Percentiles rank a stretch among this genome's conserved stretches.
These are phyloP conservation scores for Geotrichum armillariae DNA, from an alignment of 1,139 yeast genomes.

Conservation along the genomic window DNA sequence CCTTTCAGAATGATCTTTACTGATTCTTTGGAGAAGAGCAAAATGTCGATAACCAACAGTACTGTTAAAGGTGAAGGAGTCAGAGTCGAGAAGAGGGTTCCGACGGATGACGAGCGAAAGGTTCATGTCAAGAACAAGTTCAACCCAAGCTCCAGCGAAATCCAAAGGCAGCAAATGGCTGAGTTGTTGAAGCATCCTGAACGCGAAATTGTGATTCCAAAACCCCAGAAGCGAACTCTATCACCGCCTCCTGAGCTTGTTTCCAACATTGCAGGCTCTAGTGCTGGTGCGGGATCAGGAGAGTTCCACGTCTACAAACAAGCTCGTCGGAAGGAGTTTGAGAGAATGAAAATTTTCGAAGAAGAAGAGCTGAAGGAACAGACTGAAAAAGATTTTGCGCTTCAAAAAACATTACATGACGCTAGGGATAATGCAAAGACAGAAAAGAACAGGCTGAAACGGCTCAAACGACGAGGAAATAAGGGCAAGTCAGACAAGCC, in stretches of 20 bases:
- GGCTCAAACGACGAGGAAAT: slow-evolving; percentile 31
- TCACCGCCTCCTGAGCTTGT: slow-evolving; percentile 31
- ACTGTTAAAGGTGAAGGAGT: no score
- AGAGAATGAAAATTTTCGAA: slow-evolving; percentile 32
- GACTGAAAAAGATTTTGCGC: slow-evolving; percentile 32
- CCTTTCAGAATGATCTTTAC: no score
- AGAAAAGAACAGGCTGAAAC: slow-evolving; percentile 33
- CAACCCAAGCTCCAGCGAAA: slow-evolving; percentile 25
- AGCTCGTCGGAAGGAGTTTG: slow-evolving; percentile 37
- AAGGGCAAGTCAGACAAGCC: slow-evolving; percentile 5
- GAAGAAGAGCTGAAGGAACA: slow-evolving; percentile 30
- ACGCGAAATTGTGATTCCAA: slow-evolving; percentile 23
- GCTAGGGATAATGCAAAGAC: slow-evolving; percentile 34
- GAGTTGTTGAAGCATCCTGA: slow-evolving; percentile 29
- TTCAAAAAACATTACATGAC: slow-evolving; percentile 24
- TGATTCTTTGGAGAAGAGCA: no score
- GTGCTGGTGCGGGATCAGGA: slow-evolving; percentile 44
- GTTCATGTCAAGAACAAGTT: slow-evolving; percentile 12
- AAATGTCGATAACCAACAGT: no score
- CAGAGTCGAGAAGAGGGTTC: slow-evolving; percentile 16
- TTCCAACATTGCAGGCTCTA: slow-evolving; percentile 35
- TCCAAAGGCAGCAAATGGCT: slow-evolving; percentile 31
- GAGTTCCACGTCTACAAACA: slow-evolving; percentile 42
- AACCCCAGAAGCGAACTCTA: slow-evolving; percentile 17
- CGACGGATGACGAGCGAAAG: slow-evolving; percentile 6